Evolutionary conservation across 2,329 filamentous ascomycete species (phyloP).

Genomic region (Beauveria sp.): DNA sequence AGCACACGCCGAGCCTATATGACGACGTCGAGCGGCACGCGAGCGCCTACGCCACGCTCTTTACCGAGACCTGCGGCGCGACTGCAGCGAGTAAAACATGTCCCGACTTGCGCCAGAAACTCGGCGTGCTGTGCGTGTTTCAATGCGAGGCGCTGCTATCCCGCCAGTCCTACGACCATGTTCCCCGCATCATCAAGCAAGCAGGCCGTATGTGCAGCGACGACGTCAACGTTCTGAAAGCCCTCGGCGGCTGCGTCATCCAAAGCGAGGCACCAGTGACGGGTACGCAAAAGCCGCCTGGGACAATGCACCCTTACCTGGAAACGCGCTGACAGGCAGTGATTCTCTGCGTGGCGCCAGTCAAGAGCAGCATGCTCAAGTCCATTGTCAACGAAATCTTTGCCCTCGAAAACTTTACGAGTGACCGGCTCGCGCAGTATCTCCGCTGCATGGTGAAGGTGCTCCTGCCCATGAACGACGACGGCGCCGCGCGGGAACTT

Average conservation of each 20-base stretch:
- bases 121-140: conserved; percentile 62
- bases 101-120: conserved; percentile 52
- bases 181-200: conserved; percentile 52
- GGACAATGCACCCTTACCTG: neutral
- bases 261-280: conserved; percentile 42
- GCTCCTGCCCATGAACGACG: conserved; percentile 47
- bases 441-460: conserved; percentile 69
- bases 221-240: conserved; percentile 44
- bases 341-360: conserved; percentile 23
- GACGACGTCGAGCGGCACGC: conserved; percentile 53
- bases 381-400: conserved; percentile 65
- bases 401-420: conserved; percentile 47
- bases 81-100: neutral
- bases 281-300: conserved; percentile 31
- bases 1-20: conserved; percentile 44
- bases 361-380: conserved; percentile 47
- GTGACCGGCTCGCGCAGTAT: conserved; percentile 62
- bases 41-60: conserved; percentile 16
- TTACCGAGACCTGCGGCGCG: neutral
- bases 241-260: conserved; percentile 60
- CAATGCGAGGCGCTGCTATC: conserved; percentile 70
- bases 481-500: conserved; percentile 49
- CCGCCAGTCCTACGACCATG: conserved; percentile 59
- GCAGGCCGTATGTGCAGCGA: conserved; percentile 34
- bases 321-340: neutral